phyloP scores from a whole-genome alignment of 768 basidiomycete species.

The Rossbeevera mucosa region DNA sequence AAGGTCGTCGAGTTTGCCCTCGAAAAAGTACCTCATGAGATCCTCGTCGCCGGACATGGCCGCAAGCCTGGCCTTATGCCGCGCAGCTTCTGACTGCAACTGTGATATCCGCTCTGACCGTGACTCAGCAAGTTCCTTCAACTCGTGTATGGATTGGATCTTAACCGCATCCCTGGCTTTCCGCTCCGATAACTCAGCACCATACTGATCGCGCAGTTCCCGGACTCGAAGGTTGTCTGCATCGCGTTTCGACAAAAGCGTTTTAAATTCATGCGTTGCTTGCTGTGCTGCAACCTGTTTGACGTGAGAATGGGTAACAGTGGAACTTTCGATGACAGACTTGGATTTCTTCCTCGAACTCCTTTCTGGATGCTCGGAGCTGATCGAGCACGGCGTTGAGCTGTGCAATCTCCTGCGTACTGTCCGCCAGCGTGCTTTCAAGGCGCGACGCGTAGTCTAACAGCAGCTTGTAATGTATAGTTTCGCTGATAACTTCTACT shows the following conservation, averaged over 20 bases:
- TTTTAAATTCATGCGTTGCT: constrained; percentile 59
- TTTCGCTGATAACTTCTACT: constrained; percentile 43
- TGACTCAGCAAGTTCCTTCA: constrained; percentile 59
- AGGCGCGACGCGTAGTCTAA: constrained; percentile 49
- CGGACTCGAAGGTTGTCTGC: constrained; percentile 64
- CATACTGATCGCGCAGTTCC: constrained; percentile 64
- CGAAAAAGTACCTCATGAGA: constrained; percentile 65
- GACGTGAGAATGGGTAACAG: constrained; percentile 11
- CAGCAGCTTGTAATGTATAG: constrained; percentile 52
- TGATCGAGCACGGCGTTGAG: constrained; percentile 43
- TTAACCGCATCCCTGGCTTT: constrained; percentile 60
- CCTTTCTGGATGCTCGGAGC: constrained; percentile 37
- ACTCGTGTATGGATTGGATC: constrained; percentile 55
- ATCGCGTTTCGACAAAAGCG: constrained; percentile 58
- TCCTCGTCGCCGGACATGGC: constrained; percentile 68
- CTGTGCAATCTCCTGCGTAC: constrained; percentile 34
- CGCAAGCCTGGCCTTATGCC: constrained; percentile 74
- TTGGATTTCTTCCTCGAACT: constrained; percentile 42
- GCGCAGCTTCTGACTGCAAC: constrained; percentile 65
- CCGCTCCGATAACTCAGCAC: constrained; percentile 63
- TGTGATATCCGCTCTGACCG: constrained; percentile 70
- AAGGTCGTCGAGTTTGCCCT: constrained; percentile 47
- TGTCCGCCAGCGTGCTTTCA: constrained; percentile 40
- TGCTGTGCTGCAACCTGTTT: constrained; percentile 41
- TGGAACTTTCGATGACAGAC: constrained; percentile 32